These are phyloP conservation scores for Coprinellus micaceus DNA, from an alignment of 768 basidiomycete species.

Conservation along the genomic window DNA sequence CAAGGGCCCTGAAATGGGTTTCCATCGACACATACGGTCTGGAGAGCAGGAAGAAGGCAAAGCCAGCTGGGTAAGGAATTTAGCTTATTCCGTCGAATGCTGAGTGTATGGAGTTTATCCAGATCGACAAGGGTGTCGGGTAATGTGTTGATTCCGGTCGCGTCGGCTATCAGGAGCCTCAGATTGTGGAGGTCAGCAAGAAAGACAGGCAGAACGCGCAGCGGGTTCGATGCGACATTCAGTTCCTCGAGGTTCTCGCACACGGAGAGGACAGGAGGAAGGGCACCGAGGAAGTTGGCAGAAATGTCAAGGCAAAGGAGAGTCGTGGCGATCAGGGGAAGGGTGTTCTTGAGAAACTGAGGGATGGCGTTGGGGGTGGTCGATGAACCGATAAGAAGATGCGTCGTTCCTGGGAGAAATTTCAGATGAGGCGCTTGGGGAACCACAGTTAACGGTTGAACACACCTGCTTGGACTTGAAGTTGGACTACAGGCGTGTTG, in stretches of 20 bases:
- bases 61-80: slow-evolving; percentile 93
- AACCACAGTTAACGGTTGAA: slow-evolving; percentile 10
- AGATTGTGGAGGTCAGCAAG: slow-evolving; percentile 72
- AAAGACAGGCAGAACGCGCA: slow-evolving; percentile 89
- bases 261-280: slow-evolving; percentile 79
- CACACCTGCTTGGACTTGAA: slow-evolving; percentile 74
- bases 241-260: slow-evolving; percentile 88
- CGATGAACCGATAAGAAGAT: slow-evolving; percentile 85
- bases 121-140: slow-evolving; percentile 73
- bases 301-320: slow-evolving; percentile 94
- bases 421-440: slow-evolving; percentile 10
- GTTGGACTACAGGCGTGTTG: slow-evolving; percentile 52
- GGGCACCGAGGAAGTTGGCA: slow-evolving; percentile 75
- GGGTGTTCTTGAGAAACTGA: slow-evolving; percentile 59
- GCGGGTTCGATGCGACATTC: slow-evolving; percentile 87
- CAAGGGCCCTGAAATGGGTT: slow-evolving; percentile 96
- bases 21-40: slow-evolving; percentile 87
- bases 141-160: slow-evolving; percentile 74
- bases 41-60: slow-evolving; percentile 78
- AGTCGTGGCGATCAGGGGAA: slow-evolving; percentile 72
- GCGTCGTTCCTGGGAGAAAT: slow-evolving; percentile 72
- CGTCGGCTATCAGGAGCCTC: slow-evolving; percentile 89
- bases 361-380: slow-evolving; percentile 75
- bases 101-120: slow-evolving; percentile 82
- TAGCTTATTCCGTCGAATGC: slow-evolving; percentile 84